Percentiles rank a stretch among this genome's conserved stretches.
Evolutionary conservation across 2,329 filamentous ascomycete genomes (phyloP).

Genomic region (Metarhizium guizhouense): DNA sequence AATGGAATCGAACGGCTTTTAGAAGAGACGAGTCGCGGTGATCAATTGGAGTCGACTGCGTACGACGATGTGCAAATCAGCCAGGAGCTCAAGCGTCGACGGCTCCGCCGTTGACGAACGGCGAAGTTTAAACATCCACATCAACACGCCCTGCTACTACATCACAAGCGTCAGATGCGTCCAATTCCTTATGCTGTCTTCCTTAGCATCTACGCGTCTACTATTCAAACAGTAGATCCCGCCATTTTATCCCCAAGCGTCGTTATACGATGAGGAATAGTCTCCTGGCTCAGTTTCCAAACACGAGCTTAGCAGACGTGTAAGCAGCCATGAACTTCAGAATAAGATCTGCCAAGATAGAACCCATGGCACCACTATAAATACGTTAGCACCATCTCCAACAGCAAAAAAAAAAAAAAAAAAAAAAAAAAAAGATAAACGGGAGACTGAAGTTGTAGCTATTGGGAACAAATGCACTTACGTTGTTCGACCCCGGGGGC

Average conservation of each 20-base stretch:
- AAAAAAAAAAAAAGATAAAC: not conserved
- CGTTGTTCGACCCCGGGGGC: slow-evolving; percentile 35
- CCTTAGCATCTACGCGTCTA: not conserved
- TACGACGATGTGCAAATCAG: slow-evolving; percentile 10
- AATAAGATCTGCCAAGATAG: slow-evolving; percentile 24
- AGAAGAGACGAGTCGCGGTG: slow-evolving; percentile 13
- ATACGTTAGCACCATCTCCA: not conserved
- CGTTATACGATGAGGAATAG: not conserved
- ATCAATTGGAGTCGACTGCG: slow-evolving; percentile 2
- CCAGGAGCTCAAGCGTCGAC: slow-evolving; percentile 22
- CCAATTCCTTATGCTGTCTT: not conserved
- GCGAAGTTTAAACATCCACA: not conserved
- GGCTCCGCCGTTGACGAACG: slow-evolving; percentile 16
- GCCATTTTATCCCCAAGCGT: not conserved
- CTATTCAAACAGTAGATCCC: not conserved
- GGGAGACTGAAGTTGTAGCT: not conserved
- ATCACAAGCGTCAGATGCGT: not conserved
- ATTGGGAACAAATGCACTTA: slow-evolving; percentile 16
- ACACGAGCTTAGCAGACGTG: slow-evolving; percentile 28
- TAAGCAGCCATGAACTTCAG: slow-evolving; percentile 37
- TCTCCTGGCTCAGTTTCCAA: slow-evolving; percentile 16
- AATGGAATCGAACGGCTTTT: slow-evolving; percentile 50
- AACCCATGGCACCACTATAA: slow-evolving; percentile 25
- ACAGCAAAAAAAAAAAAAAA: not conserved
- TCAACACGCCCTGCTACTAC: not conserved